These are phyloP conservation scores for Cytospora leucostoma DNA, from an alignment of 2,329 filamentous ascomycete species.

Conservation along the genomic window DNA sequence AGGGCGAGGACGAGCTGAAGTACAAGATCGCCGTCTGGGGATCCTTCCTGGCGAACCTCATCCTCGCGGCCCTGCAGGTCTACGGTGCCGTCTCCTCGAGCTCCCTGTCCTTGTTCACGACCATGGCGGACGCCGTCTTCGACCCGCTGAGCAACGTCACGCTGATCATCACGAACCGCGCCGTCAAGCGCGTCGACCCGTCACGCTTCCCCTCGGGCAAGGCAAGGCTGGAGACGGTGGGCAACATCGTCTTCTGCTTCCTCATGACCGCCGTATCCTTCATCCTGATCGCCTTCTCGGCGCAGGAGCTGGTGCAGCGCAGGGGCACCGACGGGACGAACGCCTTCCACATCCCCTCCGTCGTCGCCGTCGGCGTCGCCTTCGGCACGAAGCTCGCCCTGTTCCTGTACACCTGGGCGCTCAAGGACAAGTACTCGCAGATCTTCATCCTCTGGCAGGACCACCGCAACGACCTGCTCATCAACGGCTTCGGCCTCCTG, in stretches of 20 bases:
- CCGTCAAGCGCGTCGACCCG: slow-evolving; percentile 83
- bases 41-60: slow-evolving; percentile 76
- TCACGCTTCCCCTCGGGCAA: slow-evolving; percentile 89
- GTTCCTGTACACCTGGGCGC: slow-evolving; percentile 89
- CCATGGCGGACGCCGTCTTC: slow-evolving; percentile 94
- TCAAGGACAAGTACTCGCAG: slow-evolving; percentile 89
- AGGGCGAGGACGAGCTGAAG: slow-evolving; percentile 77
- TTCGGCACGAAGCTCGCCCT: slow-evolving; percentile 81
- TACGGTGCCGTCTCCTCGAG: slow-evolving; percentile 85
- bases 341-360: slow-evolving; percentile 75
- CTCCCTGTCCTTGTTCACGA: slow-evolving; percentile 95
- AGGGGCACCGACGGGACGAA: slow-evolving; percentile 54
- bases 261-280: slow-evolving; percentile 91
- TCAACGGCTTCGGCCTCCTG: slow-evolving; percentile 91
- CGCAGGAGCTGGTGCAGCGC: slow-evolving; percentile 64
- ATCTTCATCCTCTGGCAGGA: slow-evolving; percentile 94
- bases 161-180: slow-evolving; percentile 82
- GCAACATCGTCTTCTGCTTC: slow-evolving; percentile 95
- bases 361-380: slow-evolving; percentile 81
- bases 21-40: slow-evolving; percentile 67
- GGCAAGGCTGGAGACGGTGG: slow-evolving; percentile 89
- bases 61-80: slow-evolving; percentile 78
- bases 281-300: slow-evolving; percentile 88
- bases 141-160: slow-evolving; percentile 89
- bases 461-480: slow-evolving; percentile 94